Base-by-base conservation (phyloP, 352 stramenopile genomes). In the Phytopythium sindhum region DNA sequence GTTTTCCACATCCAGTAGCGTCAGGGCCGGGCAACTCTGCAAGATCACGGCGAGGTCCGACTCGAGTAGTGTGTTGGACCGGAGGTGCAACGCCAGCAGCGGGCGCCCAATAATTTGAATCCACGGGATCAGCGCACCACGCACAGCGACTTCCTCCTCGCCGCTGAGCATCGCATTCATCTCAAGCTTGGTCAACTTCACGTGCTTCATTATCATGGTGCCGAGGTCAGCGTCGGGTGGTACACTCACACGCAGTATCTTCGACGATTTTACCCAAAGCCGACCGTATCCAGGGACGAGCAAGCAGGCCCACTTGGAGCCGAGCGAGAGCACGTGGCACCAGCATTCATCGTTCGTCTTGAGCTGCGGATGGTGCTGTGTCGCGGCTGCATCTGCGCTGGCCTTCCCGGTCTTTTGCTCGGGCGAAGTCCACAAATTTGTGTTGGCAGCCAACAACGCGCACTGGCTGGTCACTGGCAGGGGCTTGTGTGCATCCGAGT, bases 211-310 rank as follows among this genome's bases (percentile, higher is more conserved):
- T 50, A 17, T 23, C 37, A 14, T 51, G 21, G 44, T 44, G 29
- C 17, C 47, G 24, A 33, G 23, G 23, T 35, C 47, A 10, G 14
- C 24, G 14, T n/a, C 47, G 47, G 47, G 23, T 12, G 14, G 47
- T 9, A 33, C 23, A 14, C 23, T n/a, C 24, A 53, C 5, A 4
- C 47, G 9, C 26, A 33, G 48, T 23, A 70, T 57, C 8, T 54
- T 44, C 4, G 45, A 62, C 21, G 64, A 68, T 50, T 76, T 64
- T 5, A 70, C 67, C 60, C 70, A 77, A 7, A 86, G 23, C 28
- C 66, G 65, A 2, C 77, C 77, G 37, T 80, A 75, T 4, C 65
- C 77, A 7, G 73, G 70, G 1, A 82, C 56, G 6, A 86, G 42
- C 26, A 86, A 53, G 50, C 66, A 65, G 7, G 53, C 47, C 67